phyloP scores from a whole-genome alignment of 306 rosid genomes.

The Crotalaria pallida region DNA sequence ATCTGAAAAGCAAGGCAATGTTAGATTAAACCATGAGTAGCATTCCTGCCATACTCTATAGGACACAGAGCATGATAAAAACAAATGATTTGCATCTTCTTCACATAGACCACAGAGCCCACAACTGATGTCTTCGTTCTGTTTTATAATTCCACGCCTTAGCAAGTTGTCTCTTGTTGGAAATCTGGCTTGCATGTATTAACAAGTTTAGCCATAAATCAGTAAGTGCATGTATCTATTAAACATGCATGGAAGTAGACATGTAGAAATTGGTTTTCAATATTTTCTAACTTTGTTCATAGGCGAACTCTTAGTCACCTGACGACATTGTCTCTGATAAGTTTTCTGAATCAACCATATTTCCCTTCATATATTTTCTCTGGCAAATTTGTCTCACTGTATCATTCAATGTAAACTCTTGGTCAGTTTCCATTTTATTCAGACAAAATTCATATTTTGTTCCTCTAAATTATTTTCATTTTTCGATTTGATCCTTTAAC shows the following conservation, averaged over 20 bases:
- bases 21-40: too few relatives aligned
- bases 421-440: not conserved
- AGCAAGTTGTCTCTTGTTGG: too few relatives aligned
- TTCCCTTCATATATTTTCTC: not conserved
- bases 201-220: not conserved
- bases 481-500: too few relatives aligned
- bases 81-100: too few relatives aligned
- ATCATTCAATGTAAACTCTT: not conserved
- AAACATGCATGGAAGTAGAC: not conserved
- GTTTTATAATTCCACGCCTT: too few relatives aligned
- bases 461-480: too few relatives aligned
- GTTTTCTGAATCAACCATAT: not conserved
- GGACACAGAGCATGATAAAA: too few relatives aligned
- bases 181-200: not conserved
- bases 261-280: not conserved
- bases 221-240: not conserved
- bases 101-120: too few relatives aligned
- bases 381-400: not conserved
- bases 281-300: not conserved
- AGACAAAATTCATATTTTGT: too few relatives aligned
- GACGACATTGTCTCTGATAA: not conserved
- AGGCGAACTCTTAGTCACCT: not conserved
- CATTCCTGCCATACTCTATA: too few relatives aligned
- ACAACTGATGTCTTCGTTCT: too few relatives aligned
- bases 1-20: too few relatives aligned